These are phyloP conservation scores for Haplosporangium gracile DNA, from an alignment of 192 early-diverging fungal species.

Conservation along the genomic window DNA sequence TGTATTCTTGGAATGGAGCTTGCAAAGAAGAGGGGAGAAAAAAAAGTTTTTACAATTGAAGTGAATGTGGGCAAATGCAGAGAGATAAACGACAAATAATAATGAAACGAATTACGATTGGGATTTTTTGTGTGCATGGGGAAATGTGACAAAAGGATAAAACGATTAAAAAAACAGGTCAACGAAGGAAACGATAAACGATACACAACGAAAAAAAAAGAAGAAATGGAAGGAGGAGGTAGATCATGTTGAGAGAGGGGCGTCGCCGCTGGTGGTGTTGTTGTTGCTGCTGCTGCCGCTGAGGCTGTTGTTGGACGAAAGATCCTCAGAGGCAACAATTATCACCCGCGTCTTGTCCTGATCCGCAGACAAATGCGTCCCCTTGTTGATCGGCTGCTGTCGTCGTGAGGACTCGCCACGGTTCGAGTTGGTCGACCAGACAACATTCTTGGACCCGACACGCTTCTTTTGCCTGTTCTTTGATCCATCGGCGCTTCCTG, in stretches of 20 bases:
- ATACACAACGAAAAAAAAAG: background rate
- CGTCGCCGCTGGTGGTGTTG: background rate
- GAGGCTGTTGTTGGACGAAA: background rate
- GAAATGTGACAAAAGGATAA: slow-evolving; percentile 7
- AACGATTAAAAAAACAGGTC: background rate
- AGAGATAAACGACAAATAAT: background rate
- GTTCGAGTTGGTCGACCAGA: slow-evolving; percentile 54
- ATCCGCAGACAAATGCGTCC: background rate
- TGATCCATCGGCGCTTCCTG: background rate
- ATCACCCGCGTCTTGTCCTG: slow-evolving; percentile 23
- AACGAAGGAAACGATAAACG: background rate
- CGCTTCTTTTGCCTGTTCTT: slow-evolving; percentile 18
- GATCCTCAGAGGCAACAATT: slow-evolving; percentile 9
- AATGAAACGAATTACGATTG: background rate
- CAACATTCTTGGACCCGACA: slow-evolving; percentile 27
- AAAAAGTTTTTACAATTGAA: background rate
- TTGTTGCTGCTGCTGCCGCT: background rate
- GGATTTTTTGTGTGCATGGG: background rate
- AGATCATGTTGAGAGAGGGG: background rate
- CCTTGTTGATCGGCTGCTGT: background rate
- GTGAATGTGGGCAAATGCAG: background rate
- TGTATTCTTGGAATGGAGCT: background rate
- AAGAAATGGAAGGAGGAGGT: background rate
- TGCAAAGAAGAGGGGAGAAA: slow-evolving; percentile 13
- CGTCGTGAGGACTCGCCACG: slow-evolving; percentile 29